Evolutionary conservation across 2,329 filamentous ascomycete genomes (phyloP).

Genomic region (Penicillium crustosum): DNA sequence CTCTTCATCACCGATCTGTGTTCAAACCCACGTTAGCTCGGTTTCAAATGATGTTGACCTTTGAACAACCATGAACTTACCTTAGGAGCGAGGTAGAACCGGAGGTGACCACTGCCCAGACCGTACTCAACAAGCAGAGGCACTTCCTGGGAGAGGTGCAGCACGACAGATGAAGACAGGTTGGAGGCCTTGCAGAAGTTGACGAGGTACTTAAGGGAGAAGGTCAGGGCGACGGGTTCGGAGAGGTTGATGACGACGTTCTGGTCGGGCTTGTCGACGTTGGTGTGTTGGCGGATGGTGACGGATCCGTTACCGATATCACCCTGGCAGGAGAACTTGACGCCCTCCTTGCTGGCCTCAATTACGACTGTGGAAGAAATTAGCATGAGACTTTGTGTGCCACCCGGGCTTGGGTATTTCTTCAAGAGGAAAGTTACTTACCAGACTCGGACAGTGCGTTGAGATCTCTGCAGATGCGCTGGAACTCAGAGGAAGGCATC

Average conservation of each 20-base stretch:
- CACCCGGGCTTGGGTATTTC: background rate
- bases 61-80: slow-evolving; percentile 51
- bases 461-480: slow-evolving; percentile 90
- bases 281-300: slow-evolving; percentile 82
- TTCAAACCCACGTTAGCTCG: background rate
- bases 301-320: slow-evolving; percentile 96
- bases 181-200: slow-evolving; percentile 99
- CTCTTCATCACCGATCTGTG: slow-evolving; percentile 63
- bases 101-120: slow-evolving; percentile 80
- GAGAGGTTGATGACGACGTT: slow-evolving; percentile 87
- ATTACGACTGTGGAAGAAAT: slow-evolving; percentile 69
- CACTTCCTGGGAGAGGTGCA: slow-evolving; percentile 94
- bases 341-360: slow-evolving; percentile 92
- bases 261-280: slow-evolving; percentile 82
- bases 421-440: slow-evolving; percentile 48
- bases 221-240: slow-evolving; percentile 91
- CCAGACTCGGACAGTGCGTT: slow-evolving; percentile 92
- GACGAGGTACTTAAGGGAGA: slow-evolving; percentile 98
- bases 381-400: slow-evolving; percentile 13
- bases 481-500: slow-evolving; percentile 88
- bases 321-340: slow-evolving; percentile 90
- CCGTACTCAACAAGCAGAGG: slow-evolving; percentile 92
- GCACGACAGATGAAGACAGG: slow-evolving; percentile 77
- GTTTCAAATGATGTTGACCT: background rate
- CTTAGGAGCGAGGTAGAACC: slow-evolving; percentile 99